Conservation (phyloP, 192 early-diverging fungal genomes). For the Linderina pennispora region DNA sequence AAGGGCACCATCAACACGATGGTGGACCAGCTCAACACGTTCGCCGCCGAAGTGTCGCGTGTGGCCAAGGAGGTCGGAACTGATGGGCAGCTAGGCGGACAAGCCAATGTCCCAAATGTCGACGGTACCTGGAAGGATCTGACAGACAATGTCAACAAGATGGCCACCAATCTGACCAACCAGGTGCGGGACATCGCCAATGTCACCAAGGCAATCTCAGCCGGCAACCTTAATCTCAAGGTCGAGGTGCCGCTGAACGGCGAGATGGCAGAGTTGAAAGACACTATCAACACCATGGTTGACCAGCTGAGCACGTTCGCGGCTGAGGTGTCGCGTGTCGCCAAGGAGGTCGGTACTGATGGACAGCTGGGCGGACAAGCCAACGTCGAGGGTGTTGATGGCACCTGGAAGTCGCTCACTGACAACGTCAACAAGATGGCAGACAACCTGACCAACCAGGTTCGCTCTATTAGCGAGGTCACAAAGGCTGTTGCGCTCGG, state of each 20-base stretch:
- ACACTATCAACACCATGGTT: slow-evolving; percentile 57
- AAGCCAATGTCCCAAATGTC: slow-evolving; percentile 53
- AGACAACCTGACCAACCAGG: slow-evolving; percentile 52
- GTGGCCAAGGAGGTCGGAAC: slow-evolving; percentile 63
- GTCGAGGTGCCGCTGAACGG: slow-evolving; percentile 50
- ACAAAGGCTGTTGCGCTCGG: slow-evolving; percentile 56
- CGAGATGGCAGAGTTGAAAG: slow-evolving; percentile 55
- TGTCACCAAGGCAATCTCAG: slow-evolving; percentile 59
- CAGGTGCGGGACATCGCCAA: slow-evolving; percentile 63
- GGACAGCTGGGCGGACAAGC: slow-evolving; percentile 53
- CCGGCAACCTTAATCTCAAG: slow-evolving; percentile 52
- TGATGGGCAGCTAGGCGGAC: slow-evolving; percentile 58
- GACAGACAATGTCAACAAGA: slow-evolving; percentile 63
- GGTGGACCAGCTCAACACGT: slow-evolving; percentile 60
- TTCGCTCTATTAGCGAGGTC: slow-evolving; percentile 56
- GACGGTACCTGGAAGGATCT: slow-evolving; percentile 63
- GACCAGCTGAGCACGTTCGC: slow-evolving; percentile 57
- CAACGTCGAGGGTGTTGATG: slow-evolving; percentile 46
- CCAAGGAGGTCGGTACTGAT: slow-evolving; percentile 54
- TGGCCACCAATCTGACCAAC: slow-evolving; percentile 56
- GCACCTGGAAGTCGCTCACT: slow-evolving; percentile 56
- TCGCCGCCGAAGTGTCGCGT: slow-evolving; percentile 59
- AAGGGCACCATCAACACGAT: slow-evolving; percentile 56
- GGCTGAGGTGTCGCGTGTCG: slow-evolving; percentile 55
- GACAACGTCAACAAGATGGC: slow-evolving; percentile 63